Base-by-base conservation (phyloP, 352 stramenopile genomes). In the Pythium monospermum region DNA sequence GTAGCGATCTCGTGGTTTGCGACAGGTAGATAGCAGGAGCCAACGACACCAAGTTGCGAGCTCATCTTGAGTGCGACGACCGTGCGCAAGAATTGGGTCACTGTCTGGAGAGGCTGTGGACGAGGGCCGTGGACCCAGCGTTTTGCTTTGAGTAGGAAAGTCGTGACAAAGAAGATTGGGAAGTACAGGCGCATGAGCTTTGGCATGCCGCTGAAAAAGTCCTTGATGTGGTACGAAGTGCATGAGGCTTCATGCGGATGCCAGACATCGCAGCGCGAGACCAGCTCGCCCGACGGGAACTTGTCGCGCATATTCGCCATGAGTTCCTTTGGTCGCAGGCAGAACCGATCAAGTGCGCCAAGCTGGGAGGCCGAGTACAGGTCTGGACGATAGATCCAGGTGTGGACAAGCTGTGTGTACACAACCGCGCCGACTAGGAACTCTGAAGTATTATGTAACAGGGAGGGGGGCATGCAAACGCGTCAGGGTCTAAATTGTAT, bases 151-250 rank as follows among this genome's bases (percentile, higher is more conserved):
- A 70, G 57, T n/a, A 71, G 53, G 25, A 77, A 59, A 13, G 69
- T 62, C 21, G 74, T 84, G 49, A 74, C 40, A 5, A 74, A 40
- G 63, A 81, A 88, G 64, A 88, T 85, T n/a, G 77, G 74, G 15
- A 85, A 55, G 49, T 85, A 83, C 18, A 88, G 49, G 28, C 60
- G 54, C 41, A 74, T 63, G 4, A 75, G 64, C 21, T 70, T 67
- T 32, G 39, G 66, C 58, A 86, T 71, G 18, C 66, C 61, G 16
- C 59, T 46, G 13, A 49, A 18, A 16, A 85, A 76, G 45, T 70
- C 71, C 11, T 61, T 35, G 1, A 35, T 15, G 54, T 88, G 73
- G 59, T 84, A 88, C 39, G 65, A 26, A 22, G 55, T 7, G 50
- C 77, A 88, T 16, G 58, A 68, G 21, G 53, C 52, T 18, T 66